These are phyloP conservation scores for Cladophialophora immunda DNA, from an alignment of 2,329 filamentous ascomycete species.

Conservation along the genomic window DNA sequence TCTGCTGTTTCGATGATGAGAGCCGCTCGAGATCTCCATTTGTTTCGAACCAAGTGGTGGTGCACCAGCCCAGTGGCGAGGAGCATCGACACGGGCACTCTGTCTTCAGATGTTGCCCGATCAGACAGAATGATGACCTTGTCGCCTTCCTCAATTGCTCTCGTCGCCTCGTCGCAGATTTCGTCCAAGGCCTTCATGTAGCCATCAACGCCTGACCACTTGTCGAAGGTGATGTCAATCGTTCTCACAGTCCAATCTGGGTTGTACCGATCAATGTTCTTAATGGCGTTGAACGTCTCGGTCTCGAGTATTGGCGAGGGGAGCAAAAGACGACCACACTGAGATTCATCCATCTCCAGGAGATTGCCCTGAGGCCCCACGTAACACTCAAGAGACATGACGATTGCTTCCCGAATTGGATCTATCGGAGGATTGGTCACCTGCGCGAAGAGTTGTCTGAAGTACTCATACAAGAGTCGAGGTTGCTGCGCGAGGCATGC, in stretches of 20 bases:
- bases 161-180: slow-evolving; percentile 85
- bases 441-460: slow-evolving; percentile 96
- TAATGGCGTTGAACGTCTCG: slow-evolving; percentile 87
- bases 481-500: slow-evolving; percentile 91
- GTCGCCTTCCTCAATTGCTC: slow-evolving; percentile 82
- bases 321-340: slow-evolving; percentile 85
- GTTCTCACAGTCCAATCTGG: slow-evolving; percentile 85
- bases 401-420: slow-evolving; percentile 94
- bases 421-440: slow-evolving; percentile 98
- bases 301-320: slow-evolving; percentile 90
- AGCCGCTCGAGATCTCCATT: slow-evolving; percentile 89
- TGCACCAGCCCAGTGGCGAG: slow-evolving; percentile 93
- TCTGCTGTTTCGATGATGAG: slow-evolving; percentile 92
- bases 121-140: slow-evolving; percentile 91
- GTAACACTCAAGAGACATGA: slow-evolving; percentile 97
- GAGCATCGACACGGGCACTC: slow-evolving; percentile 84
- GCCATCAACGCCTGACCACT: slow-evolving; percentile 80
- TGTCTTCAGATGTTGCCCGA: slow-evolving; percentile 81
- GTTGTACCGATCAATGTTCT: slow-evolving; percentile 76
- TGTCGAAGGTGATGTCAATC: slow-evolving; percentile 94
- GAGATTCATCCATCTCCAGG: slow-evolving; percentile 88
- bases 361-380: slow-evolving; percentile 95
- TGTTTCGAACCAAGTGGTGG: slow-evolving; percentile 93
- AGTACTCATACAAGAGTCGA: slow-evolving; percentile 92
- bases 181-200: slow-evolving; percentile 87